Evolutionary conservation across 352 stramenopile genomes (phyloP), one percentile per base, ranked within the genome.

Genomic region (Elongisporangium anandrum): DNA sequence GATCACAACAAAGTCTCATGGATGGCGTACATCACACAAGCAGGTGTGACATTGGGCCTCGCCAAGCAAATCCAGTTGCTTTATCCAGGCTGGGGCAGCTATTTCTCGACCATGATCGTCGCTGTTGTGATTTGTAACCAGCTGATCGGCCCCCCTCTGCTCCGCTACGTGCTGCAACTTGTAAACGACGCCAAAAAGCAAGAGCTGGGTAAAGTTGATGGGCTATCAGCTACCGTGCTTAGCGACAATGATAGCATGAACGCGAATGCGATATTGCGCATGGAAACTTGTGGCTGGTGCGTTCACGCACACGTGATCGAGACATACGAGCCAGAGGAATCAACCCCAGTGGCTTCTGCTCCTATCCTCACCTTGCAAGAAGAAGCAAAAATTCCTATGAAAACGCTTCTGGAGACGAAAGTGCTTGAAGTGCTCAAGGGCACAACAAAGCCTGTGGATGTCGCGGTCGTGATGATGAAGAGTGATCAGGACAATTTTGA

Each of bases 1-100:
- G 55, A 67, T 4, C 76, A 87, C 59, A 70, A 60, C 29, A 76
- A 79, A 45, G 70, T 82, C 9, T 75, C 76, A 34, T 90, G 80
- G 80, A 88, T 90, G 80, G 76, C 77, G n/a, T 90, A 86, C 68
- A 80, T 88, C 45, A 88, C 80, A 0, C 80, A 90, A 55, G 80
- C 80, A 4, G 80, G 80, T 12, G 80, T 90, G 22, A 88, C 80
- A 26, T 66, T 90, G 4, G 80, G 80, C 1, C 71, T 90, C 4
- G 80, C 80, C 21, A 90, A 90, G 66, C 77, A 88, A 65, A 84
- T 87, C 56, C 79, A 89, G 61, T 56, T 89, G 41, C 65, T 86
- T 47, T 88, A 88, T 48, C 79, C 79, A 15, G 79, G 79, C 17
- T 90, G 80, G 80, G 80, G 80, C 5, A 79, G 67, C 56, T 87